Conservation (phyloP, 2,329 filamentous ascomycete species). For the Penicillium sclerotiorum region DNA sequence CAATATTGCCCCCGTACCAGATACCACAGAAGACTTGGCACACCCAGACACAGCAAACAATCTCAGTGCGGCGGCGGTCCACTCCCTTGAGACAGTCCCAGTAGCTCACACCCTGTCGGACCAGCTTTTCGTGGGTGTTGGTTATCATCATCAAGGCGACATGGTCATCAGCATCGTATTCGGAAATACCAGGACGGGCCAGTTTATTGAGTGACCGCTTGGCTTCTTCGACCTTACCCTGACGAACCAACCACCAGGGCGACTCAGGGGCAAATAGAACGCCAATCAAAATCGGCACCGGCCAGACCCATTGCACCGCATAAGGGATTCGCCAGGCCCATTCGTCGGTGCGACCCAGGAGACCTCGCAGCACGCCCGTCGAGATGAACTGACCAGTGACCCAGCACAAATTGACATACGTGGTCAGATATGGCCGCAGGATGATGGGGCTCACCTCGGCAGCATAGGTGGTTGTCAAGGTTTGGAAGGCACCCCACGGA, state of each 20-base stretch:
- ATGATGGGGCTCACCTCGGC: constrained; percentile 44
- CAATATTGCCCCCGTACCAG: constrained; percentile 33
- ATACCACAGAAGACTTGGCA: constrained; percentile 33
- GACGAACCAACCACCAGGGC: constrained; percentile 41
- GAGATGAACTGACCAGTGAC: constrained; percentile 44
- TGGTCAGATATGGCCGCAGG: constrained; percentile 36
- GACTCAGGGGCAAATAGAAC: constrained; percentile 35
- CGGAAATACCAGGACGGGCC: too few relatives aligned
- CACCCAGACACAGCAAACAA: constrained; percentile 38
- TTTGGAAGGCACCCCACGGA: constrained; percentile 52
- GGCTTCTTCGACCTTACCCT: constrained; percentile 33
- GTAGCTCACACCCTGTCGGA: constrained; percentile 14
- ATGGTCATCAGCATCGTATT: too few relatives aligned
- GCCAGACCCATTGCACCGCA: constrained; percentile 34
- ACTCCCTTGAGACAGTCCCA: constrained; percentile 30
- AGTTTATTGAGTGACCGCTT: constrained; percentile 2
- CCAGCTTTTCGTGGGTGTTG: background rate
- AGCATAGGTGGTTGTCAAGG: constrained; percentile 45
- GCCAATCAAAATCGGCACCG: constrained; percentile 19
- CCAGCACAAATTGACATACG: constrained; percentile 45
- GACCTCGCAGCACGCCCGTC: constrained; percentile 36
- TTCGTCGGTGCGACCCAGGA: constrained; percentile 36
- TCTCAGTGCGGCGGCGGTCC: constrained; percentile 41
- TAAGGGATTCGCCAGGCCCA: constrained; percentile 39
- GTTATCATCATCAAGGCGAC: background rate